A percentile compares a stretch with the other conserved stretches of the same genome.
These are phyloP conservation scores for Salix viminalis DNA, from an alignment of 345 rosid genomes.

Conservation along the genomic window DNA sequence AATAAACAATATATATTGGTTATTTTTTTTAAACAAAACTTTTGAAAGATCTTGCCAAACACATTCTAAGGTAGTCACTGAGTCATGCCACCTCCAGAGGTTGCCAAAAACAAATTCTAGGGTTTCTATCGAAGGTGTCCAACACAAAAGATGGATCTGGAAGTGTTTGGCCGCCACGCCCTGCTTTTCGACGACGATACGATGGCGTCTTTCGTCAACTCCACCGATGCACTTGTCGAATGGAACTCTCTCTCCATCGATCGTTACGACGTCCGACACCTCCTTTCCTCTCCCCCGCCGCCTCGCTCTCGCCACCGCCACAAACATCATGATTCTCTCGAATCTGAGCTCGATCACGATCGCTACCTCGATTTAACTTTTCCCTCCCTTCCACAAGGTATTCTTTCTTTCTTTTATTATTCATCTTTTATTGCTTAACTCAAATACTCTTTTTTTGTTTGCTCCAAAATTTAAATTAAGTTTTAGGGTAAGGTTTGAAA, in stretches of 20 bases:
- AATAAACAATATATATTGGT: no score
- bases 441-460: no score
- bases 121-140: background rate
- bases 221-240: slow-evolving; percentile 74
- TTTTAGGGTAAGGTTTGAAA: no score
- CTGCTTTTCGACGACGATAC: slow-evolving; percentile 90
- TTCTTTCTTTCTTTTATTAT: background rate
- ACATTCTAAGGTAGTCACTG: no score
- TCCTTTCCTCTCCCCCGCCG: slow-evolving; percentile 73
- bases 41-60: no score
- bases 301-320: slow-evolving; percentile 54
- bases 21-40: no score
- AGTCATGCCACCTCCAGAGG: no score
- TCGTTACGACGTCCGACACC: slow-evolving; percentile 97
- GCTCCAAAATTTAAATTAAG: no score
- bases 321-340: slow-evolving; percentile 32
- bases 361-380: slow-evolving; percentile 69
- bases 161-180: slow-evolving; percentile 84
- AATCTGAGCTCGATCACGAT: slow-evolving; percentile 69
- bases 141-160: slow-evolving; percentile 48
- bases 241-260: slow-evolving; percentile 90
- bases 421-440: background rate
- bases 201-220: slow-evolving; percentile 75
- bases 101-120: background rate
- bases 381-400: slow-evolving; percentile 44